These are phyloP conservation scores for Fragosphaeria purpurea DNA, from an alignment of 2,329 filamentous ascomycete species.

Conservation along the genomic window DNA sequence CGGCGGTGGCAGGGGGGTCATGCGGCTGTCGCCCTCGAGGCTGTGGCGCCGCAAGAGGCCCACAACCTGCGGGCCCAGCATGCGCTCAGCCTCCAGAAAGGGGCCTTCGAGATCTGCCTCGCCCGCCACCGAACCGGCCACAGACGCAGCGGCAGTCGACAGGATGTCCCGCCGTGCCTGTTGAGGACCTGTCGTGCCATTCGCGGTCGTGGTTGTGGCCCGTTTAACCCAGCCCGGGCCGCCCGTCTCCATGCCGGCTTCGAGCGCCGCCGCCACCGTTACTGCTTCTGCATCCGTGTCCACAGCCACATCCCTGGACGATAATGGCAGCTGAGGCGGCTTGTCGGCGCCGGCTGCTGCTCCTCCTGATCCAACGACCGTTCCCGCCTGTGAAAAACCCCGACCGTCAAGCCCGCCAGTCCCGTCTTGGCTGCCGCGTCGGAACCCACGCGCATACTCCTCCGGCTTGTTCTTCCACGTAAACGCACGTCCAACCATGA, in stretches of 20 bases:
- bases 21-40: slow-evolving; percentile 26
- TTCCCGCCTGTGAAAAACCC: slow-evolving; percentile 9
- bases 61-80: slow-evolving; percentile 23
- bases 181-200: no score
- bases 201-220: no score
- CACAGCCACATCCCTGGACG: slow-evolving; percentile 6
- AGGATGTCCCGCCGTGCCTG: slow-evolving; percentile 27
- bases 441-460: slow-evolving; percentile 40
- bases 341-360: slow-evolving; percentile 5
- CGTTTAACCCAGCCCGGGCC: no score
- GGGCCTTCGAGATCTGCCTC: slow-evolving; percentile 50
- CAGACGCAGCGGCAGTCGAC: slow-evolving; percentile 36
- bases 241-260: slow-evolving; percentile 13
- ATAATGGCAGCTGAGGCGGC: neutral
- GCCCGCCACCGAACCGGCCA: slow-evolving; percentile 48
- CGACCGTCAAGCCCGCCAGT: no score
- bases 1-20: neutral
- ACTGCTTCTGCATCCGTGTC: slow-evolving; percentile 9
- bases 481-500: slow-evolving; percentile 40
- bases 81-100: slow-evolving; percentile 38
- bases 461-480: slow-evolving; percentile 56
- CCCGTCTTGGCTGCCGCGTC: slow-evolving; percentile 16
- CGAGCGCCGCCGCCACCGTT: neutral
- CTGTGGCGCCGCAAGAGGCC: slow-evolving; percentile 55
- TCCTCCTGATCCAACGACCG: no score